These are phyloP conservation scores for Cytospora piceae DNA, from an alignment of 2,329 filamentous ascomycete species.

Conservation along the genomic window DNA sequence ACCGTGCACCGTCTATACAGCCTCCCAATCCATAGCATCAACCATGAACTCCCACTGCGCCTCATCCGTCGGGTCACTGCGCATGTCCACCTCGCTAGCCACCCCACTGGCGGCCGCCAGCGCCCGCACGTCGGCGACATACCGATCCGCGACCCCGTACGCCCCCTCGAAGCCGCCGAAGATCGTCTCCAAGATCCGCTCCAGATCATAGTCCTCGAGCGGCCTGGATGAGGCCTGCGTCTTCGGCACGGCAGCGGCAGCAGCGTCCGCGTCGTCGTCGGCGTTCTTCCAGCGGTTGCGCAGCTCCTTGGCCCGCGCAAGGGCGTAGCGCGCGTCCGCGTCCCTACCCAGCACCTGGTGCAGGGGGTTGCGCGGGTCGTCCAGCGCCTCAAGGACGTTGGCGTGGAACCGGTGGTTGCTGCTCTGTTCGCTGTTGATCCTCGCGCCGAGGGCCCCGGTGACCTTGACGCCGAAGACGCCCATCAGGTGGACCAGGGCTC, in stretches of 20 bases:
- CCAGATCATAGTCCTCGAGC: constrained; percentile 64
- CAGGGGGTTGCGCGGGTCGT: constrained; percentile 60
- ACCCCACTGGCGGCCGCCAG: constrained; percentile 32
- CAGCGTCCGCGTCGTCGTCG: constrained; percentile 47
- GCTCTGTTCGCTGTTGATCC: constrained; percentile 7
- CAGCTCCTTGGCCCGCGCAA: constrained; percentile 69
- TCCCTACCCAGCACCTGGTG: constrained; percentile 58
- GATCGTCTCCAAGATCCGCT: constrained; percentile 60
- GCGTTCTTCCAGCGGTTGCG: constrained; percentile 75
- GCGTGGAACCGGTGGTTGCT: constrained; percentile 62
- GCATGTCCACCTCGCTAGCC: constrained; percentile 31
- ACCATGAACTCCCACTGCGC: constrained; percentile 61
- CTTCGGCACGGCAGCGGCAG: constrained; percentile 36
- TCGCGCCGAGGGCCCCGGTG: constrained; percentile 36
- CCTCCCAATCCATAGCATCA: constrained; percentile 64
- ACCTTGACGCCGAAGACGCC: constrained; percentile 64
- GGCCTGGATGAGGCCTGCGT: constrained; percentile 35
- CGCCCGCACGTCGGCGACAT: constrained; percentile 39
- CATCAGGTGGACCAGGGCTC: constrained; percentile 70
- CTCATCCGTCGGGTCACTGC: constrained; percentile 38
- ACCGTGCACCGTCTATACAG: constrained; percentile 32
- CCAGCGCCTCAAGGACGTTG: constrained; percentile 67
- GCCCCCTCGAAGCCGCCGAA: constrained; percentile 63
- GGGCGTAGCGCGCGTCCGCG: constrained; percentile 55
- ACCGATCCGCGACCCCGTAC: constrained; percentile 54